These are phyloP conservation scores for Eucalyptus erythrocorys DNA, from an alignment of 345 rosid genomes.

Conservation along the genomic window DNA sequence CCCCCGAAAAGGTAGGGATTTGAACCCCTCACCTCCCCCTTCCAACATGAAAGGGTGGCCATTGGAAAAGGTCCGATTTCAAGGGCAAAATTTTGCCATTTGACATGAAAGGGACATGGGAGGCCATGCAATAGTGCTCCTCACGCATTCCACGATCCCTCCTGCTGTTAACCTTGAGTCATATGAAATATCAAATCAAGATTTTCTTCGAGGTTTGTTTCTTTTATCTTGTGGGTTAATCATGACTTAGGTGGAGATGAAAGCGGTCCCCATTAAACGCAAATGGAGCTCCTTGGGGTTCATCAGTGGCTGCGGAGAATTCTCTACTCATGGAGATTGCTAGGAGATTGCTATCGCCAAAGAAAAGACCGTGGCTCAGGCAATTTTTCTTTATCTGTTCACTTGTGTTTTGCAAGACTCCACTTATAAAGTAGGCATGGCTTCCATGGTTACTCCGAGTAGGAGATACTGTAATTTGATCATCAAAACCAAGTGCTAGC, in stretches of 20 bases:
- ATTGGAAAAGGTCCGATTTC: background rate
- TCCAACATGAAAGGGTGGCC: too few species aligned
- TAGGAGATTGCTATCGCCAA: background rate
- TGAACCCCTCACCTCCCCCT: too few species aligned
- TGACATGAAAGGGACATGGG: conserved; percentile 1
- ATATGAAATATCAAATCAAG: background rate
- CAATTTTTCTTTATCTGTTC: background rate
- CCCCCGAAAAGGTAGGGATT: too few species aligned
- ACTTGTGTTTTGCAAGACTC: background rate
- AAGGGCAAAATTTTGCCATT: background rate
- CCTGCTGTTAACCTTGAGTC: conserved; percentile 4
- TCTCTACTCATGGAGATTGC: background rate
- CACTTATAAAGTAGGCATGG: background rate
- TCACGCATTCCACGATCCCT: background rate
- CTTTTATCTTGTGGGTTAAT: background rate
- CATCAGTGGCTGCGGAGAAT: background rate
- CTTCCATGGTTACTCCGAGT: background rate
- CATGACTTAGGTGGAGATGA: background rate
- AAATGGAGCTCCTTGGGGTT: conserved; percentile 7
- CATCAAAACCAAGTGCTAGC: background rate
- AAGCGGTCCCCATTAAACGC: conserved; percentile 1
- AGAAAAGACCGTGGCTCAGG: background rate
- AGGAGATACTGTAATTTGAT: background rate
- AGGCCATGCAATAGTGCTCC: conserved; percentile 14
- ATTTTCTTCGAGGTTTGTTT: too few species aligned